phyloP scores from a whole-genome alignment of 768 basidiomycete genomes.

The Tulasnella sp. region DNA sequence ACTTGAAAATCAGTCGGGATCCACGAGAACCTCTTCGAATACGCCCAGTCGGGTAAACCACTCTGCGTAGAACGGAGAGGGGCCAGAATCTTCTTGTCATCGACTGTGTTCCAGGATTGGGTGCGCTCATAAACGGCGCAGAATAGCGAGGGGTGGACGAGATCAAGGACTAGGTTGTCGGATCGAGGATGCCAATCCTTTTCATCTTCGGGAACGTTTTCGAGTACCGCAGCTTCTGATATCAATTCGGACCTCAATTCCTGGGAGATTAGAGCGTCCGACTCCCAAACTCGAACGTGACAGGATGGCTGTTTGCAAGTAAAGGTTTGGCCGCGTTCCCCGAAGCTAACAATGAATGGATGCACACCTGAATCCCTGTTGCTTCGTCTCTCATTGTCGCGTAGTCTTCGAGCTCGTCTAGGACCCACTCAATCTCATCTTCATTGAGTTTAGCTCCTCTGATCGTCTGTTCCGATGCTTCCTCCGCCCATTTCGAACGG shows the following conservation, averaged over 20 bases:
- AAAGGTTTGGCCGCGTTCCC: too few relatives aligned
- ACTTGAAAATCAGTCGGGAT: constrained; percentile 12
- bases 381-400: background rate
- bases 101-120: too few relatives aligned
- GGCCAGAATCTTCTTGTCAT: background rate
- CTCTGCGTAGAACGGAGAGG: background rate
- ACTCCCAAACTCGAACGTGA: too few relatives aligned
- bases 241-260: background rate
- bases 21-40: constrained; percentile 1
- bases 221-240: background rate
- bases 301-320: too few relatives aligned
- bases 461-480: background rate
- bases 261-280: too few relatives aligned
- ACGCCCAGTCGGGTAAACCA: background rate
- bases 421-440: too few relatives aligned
- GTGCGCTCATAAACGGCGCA: constrained; percentile 33
- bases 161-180: constrained; percentile 38
- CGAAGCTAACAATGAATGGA: too few relatives aligned
- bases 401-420: constrained; percentile 4
- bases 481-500: background rate
- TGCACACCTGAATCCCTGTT: background rate
- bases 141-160: constrained; percentile 31
- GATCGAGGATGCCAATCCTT: constrained; percentile 26
- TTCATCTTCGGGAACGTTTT: too few relatives aligned
- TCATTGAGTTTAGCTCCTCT: background rate